Base-by-base conservation (phyloP, 1,284 basidiomycete species). In the Sporisorium iseilematis-ciliati region DNA sequence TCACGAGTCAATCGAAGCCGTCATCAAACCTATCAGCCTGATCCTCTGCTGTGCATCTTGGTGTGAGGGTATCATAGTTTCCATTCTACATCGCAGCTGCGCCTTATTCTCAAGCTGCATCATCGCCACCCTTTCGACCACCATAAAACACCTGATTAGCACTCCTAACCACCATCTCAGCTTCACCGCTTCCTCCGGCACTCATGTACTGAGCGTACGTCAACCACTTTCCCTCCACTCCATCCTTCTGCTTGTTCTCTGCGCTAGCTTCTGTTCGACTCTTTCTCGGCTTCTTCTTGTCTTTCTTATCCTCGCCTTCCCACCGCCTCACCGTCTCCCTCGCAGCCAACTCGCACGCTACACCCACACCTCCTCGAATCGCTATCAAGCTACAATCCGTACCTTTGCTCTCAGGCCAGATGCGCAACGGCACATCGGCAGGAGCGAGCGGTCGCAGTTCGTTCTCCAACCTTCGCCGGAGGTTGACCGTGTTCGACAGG, bases 401-500 rank as follows among this genome's bases (percentile, higher is more conserved):
- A 4, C 33, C 60, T 8, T 57, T 52, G 0, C 12, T 45, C 18
- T 49, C 40, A 3, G 53, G 25, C 40, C 60, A 63, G n/a, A 81
- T 68, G 14, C 31, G 26, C 14, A 82, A 23, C 0, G 61, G 64
- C 8, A 80, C 65, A 54, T 80, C 76, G 3, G 43, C 57, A 2
- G 80, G 80, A 0, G 77, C 73, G 6, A 76, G 23, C 16, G 62
- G 49, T 6, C 70, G 57, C 14, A 82, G 58, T 31, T 82, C 80
- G 31, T 69, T 57, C 14, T 43, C 29, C 93, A 97, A 85, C 86
- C 95, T 87, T 57, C 89, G 86, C 23, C 89, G 88, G 76, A 97
- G 91, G 4, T 91, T 92, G 49, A 90, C 88, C 73, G 95, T 90
- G 76, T 90, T 90, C 4, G 90, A 90, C 81, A 90, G 91, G 7